Conservation (phyloP, 768 basidiomycete species). For the Boletus coccyginus region DNA sequence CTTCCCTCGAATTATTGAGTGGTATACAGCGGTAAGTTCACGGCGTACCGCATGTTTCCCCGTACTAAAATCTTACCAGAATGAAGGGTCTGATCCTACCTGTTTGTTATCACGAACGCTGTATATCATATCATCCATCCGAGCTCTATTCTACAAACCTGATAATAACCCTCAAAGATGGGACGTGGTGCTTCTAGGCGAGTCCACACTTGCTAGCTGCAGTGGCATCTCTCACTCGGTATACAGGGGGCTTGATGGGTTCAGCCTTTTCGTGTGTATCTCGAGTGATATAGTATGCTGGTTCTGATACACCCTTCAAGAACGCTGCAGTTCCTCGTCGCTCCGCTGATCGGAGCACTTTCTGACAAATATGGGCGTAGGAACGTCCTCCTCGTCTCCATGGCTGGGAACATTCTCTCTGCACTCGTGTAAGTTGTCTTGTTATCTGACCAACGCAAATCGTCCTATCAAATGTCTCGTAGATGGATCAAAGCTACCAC, state of each 20-base stretch:
- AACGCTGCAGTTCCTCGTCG: constrained; percentile 79
- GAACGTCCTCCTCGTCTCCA: constrained; percentile 75
- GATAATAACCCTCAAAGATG: constrained; percentile 69
- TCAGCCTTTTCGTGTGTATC: constrained; percentile 82
- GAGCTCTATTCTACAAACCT: constrained; percentile 63
- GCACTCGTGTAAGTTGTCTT: constrained; percentile 64
- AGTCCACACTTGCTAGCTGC: constrained; percentile 10
- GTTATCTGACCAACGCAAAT: not conserved
- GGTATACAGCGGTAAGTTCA: constrained; percentile 70
- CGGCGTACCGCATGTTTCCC: not conserved
- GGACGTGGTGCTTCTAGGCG: constrained; percentile 93
- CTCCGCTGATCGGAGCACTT: constrained; percentile 76
- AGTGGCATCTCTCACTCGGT: constrained; percentile 6
- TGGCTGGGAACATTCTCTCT: constrained; percentile 94
- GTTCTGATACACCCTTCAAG: constrained; percentile 40
- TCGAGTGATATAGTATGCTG: constrained; percentile 33
- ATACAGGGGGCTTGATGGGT: constrained; percentile 81
- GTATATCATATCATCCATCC: constrained; percentile 58
- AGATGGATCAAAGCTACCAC: constrained; percentile 91
- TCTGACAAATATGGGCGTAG: constrained; percentile 92
- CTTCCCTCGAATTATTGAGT: constrained; percentile 96
- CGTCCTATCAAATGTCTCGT: not conserved
- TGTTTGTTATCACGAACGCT: constrained; percentile 77
- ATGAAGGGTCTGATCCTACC: constrained; percentile 66
- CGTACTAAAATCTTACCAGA: constrained; percentile 36